These are phyloP conservation scores for Phaeodactylum tricornutum DNA, from an alignment of 108 stramenopile species.

Conservation along the genomic window DNA sequence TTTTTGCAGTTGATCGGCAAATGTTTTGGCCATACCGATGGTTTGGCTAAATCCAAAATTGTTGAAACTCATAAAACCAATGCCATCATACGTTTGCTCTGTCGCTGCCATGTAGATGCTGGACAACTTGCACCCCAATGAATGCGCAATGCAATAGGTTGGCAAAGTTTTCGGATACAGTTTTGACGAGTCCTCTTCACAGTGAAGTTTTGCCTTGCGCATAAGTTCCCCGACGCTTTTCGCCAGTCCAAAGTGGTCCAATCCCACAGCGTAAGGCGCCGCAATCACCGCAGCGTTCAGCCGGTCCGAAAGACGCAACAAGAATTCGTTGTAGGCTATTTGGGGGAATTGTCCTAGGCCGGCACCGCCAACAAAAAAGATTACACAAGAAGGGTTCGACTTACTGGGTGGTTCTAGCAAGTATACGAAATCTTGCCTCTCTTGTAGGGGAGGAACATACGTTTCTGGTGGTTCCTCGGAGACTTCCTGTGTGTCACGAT, in stretches of 20 bases:
- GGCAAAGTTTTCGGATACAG: conserved; percentile 33
- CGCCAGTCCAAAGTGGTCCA: conserved; percentile 72
- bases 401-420: conserved; percentile 54
- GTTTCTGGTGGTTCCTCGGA: not conserved
- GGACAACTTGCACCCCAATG: conserved; percentile 60
- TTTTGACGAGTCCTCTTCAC: conserved; percentile 40
- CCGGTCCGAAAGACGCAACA: conserved; percentile 28
- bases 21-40: conserved; percentile 46
- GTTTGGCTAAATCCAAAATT: conserved; percentile 71
- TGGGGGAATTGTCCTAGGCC: conserved; percentile 75
- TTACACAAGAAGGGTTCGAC: conserved; percentile 51
- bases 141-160: conserved; percentile 52
- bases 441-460: not conserved
- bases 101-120: conserved; percentile 67
- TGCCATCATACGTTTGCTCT: conserved; percentile 40
- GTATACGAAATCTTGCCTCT: conserved; percentile 43
- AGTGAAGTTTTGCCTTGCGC: conserved; percentile 42
- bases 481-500: conserved; percentile 5
- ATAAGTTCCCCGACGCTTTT: conserved; percentile 43
- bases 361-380: conserved; percentile 76
- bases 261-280: conserved; percentile 56
- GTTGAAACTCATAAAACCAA: conserved; percentile 68
- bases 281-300: conserved; percentile 65
- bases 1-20: conserved; percentile 50
- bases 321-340: conserved; percentile 61